Evolutionary conservation across 1,139 yeast species (phyloP).

Genomic region (Candida sojae): DNA sequence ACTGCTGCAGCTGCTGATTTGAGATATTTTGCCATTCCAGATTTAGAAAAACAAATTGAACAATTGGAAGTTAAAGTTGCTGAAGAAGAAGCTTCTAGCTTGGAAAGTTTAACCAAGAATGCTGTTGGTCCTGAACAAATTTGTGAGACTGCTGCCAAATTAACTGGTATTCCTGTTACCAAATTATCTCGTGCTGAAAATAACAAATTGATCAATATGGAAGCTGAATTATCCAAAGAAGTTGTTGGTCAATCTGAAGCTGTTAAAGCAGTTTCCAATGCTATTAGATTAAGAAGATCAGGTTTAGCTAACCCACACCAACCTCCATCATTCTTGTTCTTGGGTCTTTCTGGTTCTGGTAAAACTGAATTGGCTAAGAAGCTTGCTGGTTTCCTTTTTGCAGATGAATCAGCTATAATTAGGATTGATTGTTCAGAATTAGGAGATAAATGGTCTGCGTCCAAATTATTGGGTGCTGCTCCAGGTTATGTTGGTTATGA

Average conservation of each 20-base stretch:
- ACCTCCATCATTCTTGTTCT: slow-evolving; percentile 92
- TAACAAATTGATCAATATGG: slow-evolving; percentile 91
- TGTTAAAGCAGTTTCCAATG: slow-evolving; percentile 93
- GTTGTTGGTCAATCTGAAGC: slow-evolving; percentile 98
- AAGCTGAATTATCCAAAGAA: slow-evolving; percentile 71
- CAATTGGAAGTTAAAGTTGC: slow-evolving; percentile 75
- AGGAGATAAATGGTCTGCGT: slow-evolving; percentile 92
- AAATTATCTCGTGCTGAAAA: slow-evolving; percentile 96
- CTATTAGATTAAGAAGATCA: slow-evolving; percentile 90
- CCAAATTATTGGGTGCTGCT: slow-evolving; percentile 94
- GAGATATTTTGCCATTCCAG: slow-evolving; percentile 96
- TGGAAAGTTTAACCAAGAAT: slow-evolving; percentile 73
- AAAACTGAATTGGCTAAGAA: slow-evolving; percentile 97
- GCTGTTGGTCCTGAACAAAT: slow-evolving; percentile 93
- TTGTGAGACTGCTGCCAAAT: slow-evolving; percentile 94
- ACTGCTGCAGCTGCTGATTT: slow-evolving; percentile 94
- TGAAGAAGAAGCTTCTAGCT: slow-evolving; percentile 66
- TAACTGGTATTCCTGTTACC: slow-evolving; percentile 98
- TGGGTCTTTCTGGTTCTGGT: slow-evolving; percentile 97
- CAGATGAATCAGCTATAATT: slow-evolving; percentile 94
- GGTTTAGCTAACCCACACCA: slow-evolving; percentile 95
- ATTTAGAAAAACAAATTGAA: slow-evolving; percentile 72
- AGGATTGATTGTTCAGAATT: slow-evolving; percentile 97
- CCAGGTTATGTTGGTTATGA: slow-evolving; percentile 98
- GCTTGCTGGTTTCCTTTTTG: slow-evolving; percentile 91